Conservation (phyloP, 345 rosid genomes). For the Isatis tinctoria region DNA sequence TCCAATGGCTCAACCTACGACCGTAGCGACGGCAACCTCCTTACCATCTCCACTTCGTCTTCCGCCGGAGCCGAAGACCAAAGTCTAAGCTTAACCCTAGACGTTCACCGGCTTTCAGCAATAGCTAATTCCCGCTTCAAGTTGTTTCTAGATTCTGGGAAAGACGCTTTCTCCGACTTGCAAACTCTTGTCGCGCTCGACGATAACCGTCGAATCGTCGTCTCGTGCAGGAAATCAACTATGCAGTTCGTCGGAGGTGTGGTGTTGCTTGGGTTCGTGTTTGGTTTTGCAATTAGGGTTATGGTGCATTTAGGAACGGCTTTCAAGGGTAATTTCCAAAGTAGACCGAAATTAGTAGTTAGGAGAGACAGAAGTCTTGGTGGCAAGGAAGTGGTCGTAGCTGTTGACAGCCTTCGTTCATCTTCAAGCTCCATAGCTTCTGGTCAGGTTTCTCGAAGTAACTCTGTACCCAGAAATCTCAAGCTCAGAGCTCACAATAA, state of each 20-base stretch:
- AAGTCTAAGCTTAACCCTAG: conserved; percentile 55
- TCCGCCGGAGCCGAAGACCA: conserved; percentile 22
- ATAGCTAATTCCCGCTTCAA: conserved; percentile 40
- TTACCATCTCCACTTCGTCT: conserved; percentile 24
- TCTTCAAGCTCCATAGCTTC: conserved; percentile 37
- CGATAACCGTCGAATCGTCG: conserved; percentile 38
- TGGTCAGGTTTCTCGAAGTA: conserved; percentile 21
- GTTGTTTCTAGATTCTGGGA: conserved; percentile 40
- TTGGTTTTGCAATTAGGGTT: conserved; percentile 42
- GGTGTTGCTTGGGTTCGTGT: conserved; percentile 46
- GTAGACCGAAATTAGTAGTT: conserved; percentile 46
- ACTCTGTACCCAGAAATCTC: conserved; percentile 20
- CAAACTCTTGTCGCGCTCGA: conserved; percentile 47
- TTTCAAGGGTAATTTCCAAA: conserved; percentile 36
- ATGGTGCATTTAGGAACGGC: conserved; percentile 40
- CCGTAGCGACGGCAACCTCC: conserved; percentile 2
- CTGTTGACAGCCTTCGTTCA: conserved; percentile 28
- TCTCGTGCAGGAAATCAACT: conserved; percentile 67
- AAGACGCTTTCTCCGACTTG: conserved; percentile 59
- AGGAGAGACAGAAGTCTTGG: conserved; percentile 94
- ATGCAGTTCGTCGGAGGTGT: conserved; percentile 53
- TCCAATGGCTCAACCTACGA: background rate
- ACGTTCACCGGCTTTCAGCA: conserved; percentile 41
- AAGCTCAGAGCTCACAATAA: conserved; percentile 29
- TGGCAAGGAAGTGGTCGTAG: conserved; percentile 83